These are phyloP conservation scores for Arxiozyma slooffiae DNA, from an alignment of 1,139 yeast genomes.

Conservation along the genomic window DNA sequence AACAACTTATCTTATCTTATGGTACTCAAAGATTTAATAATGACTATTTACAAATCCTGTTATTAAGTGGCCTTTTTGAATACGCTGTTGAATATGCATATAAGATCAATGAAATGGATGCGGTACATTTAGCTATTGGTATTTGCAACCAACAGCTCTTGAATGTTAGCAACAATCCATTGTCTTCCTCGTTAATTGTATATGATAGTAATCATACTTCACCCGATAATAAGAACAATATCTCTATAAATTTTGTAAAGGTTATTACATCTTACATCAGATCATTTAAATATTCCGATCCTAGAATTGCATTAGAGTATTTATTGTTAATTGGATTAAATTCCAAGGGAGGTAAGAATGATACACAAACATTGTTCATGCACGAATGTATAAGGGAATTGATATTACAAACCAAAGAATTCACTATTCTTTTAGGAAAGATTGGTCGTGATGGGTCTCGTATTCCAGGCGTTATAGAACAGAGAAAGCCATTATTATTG, in stretches of 20 bases:
- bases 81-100: conserved; percentile 67
- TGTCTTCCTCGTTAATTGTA: conserved; percentile 12
- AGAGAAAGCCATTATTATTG: conserved; percentile 57
- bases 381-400: conserved; percentile 79
- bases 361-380: conserved; percentile 47
- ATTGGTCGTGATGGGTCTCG: conserved; percentile 67
- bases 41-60: conserved; percentile 63
- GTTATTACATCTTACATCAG: conserved; percentile 65
- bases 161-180: conserved; percentile 35
- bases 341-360: conserved; percentile 28
- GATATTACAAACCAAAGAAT: conserved; percentile 79
- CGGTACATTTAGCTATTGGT: conserved; percentile 83
- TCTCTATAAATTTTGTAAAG: conserved; percentile 48
- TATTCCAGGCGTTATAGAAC: conserved; percentile 77
- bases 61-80: conserved; percentile 74
- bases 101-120: conserved; percentile 64
- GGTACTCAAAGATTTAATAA: conserved; percentile 69
- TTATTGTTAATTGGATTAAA: conserved; percentile 59
- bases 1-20: conserved; percentile 55
- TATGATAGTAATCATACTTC: conserved; percentile 10
- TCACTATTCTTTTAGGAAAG: conserved; percentile 69
- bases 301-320: conserved; percentile 85
- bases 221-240: conserved; percentile 21
- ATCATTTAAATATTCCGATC: conserved; percentile 75
- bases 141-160: conserved; percentile 67